Evolutionary conservation across 106 monocot genomes (phyloP).

Genomic region (Acanthochlamys bracteata): DNA sequence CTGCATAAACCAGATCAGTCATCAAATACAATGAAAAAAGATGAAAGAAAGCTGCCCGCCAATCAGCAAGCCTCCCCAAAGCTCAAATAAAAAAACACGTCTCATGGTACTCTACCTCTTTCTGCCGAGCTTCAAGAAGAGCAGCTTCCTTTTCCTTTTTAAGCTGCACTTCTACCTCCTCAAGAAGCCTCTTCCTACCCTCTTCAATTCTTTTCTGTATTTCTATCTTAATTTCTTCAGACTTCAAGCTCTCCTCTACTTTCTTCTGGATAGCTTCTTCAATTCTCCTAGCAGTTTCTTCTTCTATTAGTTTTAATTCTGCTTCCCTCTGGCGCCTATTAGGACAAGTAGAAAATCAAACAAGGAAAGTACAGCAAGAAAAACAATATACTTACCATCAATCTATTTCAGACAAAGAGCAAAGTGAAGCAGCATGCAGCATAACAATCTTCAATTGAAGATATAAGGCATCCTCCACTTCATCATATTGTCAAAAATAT

Average conservation of each 20-base stretch:
- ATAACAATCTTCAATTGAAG: slow-evolving; percentile 28
- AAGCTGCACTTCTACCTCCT: slow-evolving; percentile 72
- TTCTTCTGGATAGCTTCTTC: slow-evolving; percentile 93
- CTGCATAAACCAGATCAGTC: too few species aligned
- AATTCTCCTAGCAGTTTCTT: slow-evolving; percentile 87
- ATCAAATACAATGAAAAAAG: too few species aligned
- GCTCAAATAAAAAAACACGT: too few species aligned
- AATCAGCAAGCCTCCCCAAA: too few species aligned
- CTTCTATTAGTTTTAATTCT: slow-evolving; percentile 88
- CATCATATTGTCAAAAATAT: slow-evolving; percentile 28
- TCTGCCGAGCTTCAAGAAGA: slow-evolving; percentile 63
- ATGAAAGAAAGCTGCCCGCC: too few species aligned
- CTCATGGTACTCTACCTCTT: slow-evolving; percentile 33
- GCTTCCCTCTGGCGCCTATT: slow-evolving; percentile 86
- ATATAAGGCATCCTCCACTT: slow-evolving; percentile 17
- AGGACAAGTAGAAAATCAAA: slow-evolving; percentile 18
- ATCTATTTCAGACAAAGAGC: too few species aligned
- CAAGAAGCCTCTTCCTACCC: slow-evolving; percentile 75
- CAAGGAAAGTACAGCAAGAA: background rate
- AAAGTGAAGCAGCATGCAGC: slow-evolving; percentile 42
- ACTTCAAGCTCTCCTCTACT: slow-evolving; percentile 85
- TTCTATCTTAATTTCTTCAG: slow-evolving; percentile 73
- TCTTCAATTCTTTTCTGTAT: slow-evolving; percentile 69
- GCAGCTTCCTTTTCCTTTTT: slow-evolving; percentile 92
- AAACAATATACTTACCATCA: background rate